Conservation (phyloP, 2,329 filamentous ascomycete genomes). For the Aureobasidium sp. region DNA sequence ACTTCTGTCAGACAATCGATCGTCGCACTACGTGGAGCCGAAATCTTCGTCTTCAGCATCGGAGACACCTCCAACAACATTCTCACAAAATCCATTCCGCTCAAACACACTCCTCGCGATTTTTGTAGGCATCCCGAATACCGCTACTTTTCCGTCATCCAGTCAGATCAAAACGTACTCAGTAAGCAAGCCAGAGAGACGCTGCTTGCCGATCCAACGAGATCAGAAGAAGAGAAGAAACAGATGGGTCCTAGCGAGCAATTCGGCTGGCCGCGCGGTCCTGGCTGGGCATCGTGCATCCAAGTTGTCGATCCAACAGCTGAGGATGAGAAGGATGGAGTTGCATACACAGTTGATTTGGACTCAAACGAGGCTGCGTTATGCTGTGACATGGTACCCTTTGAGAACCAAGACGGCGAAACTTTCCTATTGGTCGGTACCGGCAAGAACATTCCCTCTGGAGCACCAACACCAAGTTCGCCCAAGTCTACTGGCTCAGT, state of each 20-base stretch:
- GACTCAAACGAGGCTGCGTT: constrained; percentile 87
- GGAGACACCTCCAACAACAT: constrained; percentile 16
- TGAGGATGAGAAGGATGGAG: constrained; percentile 31
- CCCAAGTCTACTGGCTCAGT: constrained; percentile 56
- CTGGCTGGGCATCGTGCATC: constrained; percentile 91
- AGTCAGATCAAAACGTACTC: constrained; percentile 86
- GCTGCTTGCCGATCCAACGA: constrained; percentile 62
- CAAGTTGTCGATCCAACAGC: constrained; percentile 78
- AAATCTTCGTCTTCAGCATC: constrained; percentile 18
- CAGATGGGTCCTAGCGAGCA: constrained; percentile 64
- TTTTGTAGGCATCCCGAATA: constrained; percentile 82
- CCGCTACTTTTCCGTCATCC: constrained; percentile 86
- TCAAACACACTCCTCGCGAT: constrained; percentile 83
- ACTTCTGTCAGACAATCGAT: constrained; percentile 65
- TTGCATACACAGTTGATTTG: constrained; percentile 71
- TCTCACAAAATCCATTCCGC: constrained; percentile 42
- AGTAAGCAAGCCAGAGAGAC: constrained; percentile 68
- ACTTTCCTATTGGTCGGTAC: constrained; percentile 90
- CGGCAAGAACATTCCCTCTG: constrained; percentile 65
- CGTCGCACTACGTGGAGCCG: constrained; percentile 72
- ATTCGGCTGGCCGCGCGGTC: constrained; percentile 79
- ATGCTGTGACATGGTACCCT: constrained; percentile 74
- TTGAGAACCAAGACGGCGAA: constrained; percentile 82
- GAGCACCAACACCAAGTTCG: constrained; percentile 15
- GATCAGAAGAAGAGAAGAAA: constrained; percentile 57